phyloP scores from a whole-genome alignment of 2,329 filamentous ascomycete genomes.

The Fusarium secorum region DNA sequence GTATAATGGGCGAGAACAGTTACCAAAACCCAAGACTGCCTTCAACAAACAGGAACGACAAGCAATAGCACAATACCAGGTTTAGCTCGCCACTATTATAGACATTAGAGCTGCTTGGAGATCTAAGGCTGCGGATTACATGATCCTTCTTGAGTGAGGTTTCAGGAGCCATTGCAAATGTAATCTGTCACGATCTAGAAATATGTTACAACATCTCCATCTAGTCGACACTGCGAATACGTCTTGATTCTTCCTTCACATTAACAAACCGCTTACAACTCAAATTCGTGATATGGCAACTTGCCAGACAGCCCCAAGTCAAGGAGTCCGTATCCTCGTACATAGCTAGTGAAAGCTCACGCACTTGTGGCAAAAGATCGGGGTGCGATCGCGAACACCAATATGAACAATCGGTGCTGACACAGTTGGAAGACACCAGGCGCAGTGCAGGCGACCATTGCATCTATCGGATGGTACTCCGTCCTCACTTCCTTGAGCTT shows the following conservation, averaged over 20 bases:
- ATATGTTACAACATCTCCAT: not conserved
- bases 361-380: not conserved
- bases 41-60: not conserved
- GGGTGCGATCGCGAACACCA: not conserved
- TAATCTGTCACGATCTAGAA: not conserved
- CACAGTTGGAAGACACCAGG: not conserved
- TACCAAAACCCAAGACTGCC: not conserved
- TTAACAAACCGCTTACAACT: not conserved
- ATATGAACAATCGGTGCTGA: not conserved
- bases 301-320: not conserved
- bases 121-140: not conserved
- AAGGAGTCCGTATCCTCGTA: not conserved
- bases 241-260: not conserved
- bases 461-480: not conserved
- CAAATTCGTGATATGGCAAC: not conserved
- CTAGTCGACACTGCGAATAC: not conserved
- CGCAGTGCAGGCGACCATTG: not conserved
- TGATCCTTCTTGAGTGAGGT: not conserved
- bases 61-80: not conserved
- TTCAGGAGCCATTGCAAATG: not conserved
- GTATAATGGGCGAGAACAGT: not conserved
- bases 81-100: not conserved
- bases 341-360: not conserved
- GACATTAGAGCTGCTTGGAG: not conserved
- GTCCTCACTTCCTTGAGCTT: not conserved